Evolutionary conservation across 768 basidiomycete species (phyloP).

Genomic region (Kwoniella newhampshirensis): DNA sequence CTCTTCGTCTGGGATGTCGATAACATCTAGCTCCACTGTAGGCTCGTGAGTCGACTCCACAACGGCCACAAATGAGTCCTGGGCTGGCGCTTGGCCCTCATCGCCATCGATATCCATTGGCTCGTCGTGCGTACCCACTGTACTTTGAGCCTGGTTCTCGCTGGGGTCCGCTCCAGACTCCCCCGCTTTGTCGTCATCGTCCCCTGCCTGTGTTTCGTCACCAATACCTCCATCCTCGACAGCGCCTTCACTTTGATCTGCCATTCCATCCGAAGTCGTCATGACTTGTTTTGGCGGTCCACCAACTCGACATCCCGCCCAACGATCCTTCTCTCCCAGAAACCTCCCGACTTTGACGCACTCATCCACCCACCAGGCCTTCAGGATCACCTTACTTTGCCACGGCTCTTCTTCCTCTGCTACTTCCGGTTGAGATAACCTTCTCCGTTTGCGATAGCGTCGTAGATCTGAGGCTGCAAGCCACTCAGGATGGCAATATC

Average conservation of each 20-base stretch:
- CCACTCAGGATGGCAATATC: slow-evolving; percentile 40
- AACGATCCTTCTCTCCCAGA: slow-evolving; percentile 34
- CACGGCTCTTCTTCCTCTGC: slow-evolving; percentile 21
- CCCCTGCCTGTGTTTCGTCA: not conserved
- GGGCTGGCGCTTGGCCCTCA: not conserved
- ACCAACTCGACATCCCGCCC: slow-evolving; percentile 36
- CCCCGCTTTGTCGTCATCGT: not conserved
- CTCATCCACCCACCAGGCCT: slow-evolving; percentile 25
- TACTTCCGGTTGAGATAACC: too few relatives aligned
- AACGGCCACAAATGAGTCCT: not conserved
- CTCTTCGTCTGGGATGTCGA: not conserved
- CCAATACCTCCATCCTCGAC: not conserved
- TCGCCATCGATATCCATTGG: not conserved
- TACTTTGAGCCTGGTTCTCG: not conserved
- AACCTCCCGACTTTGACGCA: slow-evolving; percentile 31
- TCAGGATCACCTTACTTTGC: slow-evolving; percentile 34
- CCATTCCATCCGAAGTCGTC: not conserved
- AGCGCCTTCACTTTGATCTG: too few relatives aligned
- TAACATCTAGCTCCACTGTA: not conserved
- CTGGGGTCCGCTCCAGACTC: not conserved
- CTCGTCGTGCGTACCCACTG: not conserved
- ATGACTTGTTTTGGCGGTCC: slow-evolving; percentile 15
- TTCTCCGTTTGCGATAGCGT: not conserved
- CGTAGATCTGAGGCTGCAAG: slow-evolving; percentile 1
- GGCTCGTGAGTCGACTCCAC: not conserved